phyloP scores from a whole-genome alignment of 1,284 basidiomycete genomes.

The Naganishia liquefaciens region DNA sequence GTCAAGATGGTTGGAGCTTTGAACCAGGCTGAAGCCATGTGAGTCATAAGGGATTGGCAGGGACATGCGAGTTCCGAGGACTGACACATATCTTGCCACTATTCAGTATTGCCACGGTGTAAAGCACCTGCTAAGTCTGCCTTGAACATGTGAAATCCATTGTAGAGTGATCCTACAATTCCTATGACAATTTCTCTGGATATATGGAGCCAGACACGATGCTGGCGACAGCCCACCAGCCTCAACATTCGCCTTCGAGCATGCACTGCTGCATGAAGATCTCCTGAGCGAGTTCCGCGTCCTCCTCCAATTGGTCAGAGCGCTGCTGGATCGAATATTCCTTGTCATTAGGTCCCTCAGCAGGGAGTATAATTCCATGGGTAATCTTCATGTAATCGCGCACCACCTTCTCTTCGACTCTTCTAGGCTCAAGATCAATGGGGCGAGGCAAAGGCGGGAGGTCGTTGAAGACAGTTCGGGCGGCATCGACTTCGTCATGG shows the following conservation, averaged over 20 bases:
- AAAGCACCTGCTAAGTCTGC: neutral
- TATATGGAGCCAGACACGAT: too few relatives aligned
- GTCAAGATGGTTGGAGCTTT: constrained; percentile 82
- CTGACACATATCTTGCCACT: neutral
- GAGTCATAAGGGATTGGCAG: neutral
- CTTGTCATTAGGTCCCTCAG: too few relatives aligned
- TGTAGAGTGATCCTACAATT: neutral
- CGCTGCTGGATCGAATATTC: neutral
- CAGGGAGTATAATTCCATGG: constrained; percentile 39
- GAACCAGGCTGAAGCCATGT: constrained; percentile 83
- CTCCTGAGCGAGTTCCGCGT: constrained; percentile 4
- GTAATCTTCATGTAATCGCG: constrained; percentile 41
- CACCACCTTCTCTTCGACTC: constrained; percentile 37
- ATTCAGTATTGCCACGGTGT: constrained; percentile 2
- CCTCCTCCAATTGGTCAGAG: neutral
- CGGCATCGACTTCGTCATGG: constrained; percentile 44
- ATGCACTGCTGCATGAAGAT: neutral
- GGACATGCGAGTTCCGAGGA: neutral
- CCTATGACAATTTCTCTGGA: too few relatives aligned
- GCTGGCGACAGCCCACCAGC: too few relatives aligned
- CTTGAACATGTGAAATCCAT: neutral
- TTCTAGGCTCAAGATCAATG: constrained; percentile 32
- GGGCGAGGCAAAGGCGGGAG: constrained; percentile 42
- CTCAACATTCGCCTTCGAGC: neutral
- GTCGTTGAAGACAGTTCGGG: constrained; percentile 48